Evolutionary conservation across 2,329 filamentous ascomycete species (phyloP).

Genomic region (Cordyceps farinosa): DNA sequence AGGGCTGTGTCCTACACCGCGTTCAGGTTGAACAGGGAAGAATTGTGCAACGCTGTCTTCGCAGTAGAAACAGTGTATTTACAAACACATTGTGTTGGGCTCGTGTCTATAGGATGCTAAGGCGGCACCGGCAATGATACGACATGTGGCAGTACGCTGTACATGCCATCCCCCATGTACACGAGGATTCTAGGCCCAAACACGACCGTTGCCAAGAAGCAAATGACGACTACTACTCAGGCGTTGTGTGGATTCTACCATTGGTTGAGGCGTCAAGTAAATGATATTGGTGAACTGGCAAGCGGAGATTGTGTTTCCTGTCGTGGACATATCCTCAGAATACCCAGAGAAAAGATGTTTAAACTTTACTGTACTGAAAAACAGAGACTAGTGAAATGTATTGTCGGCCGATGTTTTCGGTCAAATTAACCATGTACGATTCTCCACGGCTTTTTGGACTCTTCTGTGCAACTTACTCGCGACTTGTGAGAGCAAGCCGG

Average conservation of each 20-base stretch:
- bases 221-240: not conserved
- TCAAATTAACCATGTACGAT: not conserved
- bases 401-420: not conserved
- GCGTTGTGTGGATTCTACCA: not conserved
- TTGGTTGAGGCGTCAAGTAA: not conserved
- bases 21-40: not conserved
- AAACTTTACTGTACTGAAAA: not conserved
- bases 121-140: not conserved
- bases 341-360: not conserved
- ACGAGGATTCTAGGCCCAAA: not conserved
- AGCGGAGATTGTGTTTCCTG: not conserved
- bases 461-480: not conserved
- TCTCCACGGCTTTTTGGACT: not conserved
- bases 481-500: not conserved
- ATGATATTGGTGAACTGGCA: not conserved
- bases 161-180: not conserved
- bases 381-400: not conserved
- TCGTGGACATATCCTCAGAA: not conserved
- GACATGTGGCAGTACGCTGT: not conserved
- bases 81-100: not conserved
- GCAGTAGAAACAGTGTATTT: not conserved
- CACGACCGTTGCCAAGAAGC: not conserved
- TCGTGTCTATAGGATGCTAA: not conserved
- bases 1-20: not conserved
- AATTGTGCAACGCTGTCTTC: not conserved